Evolutionary conservation across 2,329 filamentous ascomycete genomes (phyloP), one percentile per base, ranked within the genome.

Genomic region (Microsporum canis): DNA sequence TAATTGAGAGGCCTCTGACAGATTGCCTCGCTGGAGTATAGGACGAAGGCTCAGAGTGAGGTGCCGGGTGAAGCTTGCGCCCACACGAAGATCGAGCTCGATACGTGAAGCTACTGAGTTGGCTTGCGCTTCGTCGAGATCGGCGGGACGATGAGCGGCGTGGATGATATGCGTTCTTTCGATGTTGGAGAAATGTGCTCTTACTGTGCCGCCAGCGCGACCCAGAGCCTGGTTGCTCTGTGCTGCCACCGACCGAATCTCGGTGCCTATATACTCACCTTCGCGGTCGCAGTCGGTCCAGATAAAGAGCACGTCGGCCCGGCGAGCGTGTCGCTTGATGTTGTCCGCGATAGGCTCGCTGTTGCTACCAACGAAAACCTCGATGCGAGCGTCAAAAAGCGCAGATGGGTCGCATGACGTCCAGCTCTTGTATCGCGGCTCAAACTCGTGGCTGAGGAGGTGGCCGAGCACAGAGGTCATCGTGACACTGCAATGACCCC

Each of bases 11-110:
- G 57, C 23, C 49, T 59, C 57, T 59, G 57, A 59, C 39, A 59
- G 39, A 59, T 49, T 59, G 57, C 57, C 57, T 59, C 57, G 57
- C 57, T 59, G 57, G 41, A 59, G 57, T 59, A 59, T 3, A 34
- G 57, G 57, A 47, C 55, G 14, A 57, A 57, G 55, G 55, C 55
- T 38, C 29, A 59, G 41, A 59, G 58, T 59, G 58, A 59, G 58
- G 58, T 53, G 58, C 58, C 58, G 58, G 39, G 58, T 59, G 41
- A 59, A 59, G 41, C 58, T 59, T 59, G 58, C 39, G 58, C 43
- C 58, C 39, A 59, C 43, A 51, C 58, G 58, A 59, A 59, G 58
- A 51, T 59, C 58, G 41, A 59, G 58, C 58, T 59, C 58, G 33
- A 59, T 53, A 39, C 43, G 58, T 51, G 58, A 34, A 49, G 58